phyloP scores from a whole-genome alignment of 78 protist species.

The Dictyostelium firmibasis region DNA sequence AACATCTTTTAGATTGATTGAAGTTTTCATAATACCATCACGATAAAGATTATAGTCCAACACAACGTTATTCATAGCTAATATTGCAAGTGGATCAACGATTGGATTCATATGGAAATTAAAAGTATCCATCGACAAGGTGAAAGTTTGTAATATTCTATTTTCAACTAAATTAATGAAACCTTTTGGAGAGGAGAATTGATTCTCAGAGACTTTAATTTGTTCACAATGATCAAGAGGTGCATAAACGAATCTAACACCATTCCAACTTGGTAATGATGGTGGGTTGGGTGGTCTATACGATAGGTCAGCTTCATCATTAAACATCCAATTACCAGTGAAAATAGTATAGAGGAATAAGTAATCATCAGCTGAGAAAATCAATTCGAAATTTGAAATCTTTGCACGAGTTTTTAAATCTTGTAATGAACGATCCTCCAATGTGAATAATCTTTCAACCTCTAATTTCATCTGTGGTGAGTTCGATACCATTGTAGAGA shows the following conservation, averaged over 20 bases:
- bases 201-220: conserved; percentile 48
- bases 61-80: background rate
- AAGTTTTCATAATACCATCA: conserved; percentile 2
- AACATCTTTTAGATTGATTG: background rate
- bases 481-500: background rate
- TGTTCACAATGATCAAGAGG: conserved; percentile 27
- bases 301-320: background rate
- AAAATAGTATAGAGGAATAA: conserved; percentile 33
- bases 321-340: conserved; percentile 63
- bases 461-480: background rate
- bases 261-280: background rate
- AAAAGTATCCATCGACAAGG: background rate
- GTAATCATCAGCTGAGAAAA: conserved; percentile 37
- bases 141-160: background rate
- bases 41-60: conserved; percentile 14
- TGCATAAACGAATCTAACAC: background rate
- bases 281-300: conserved; percentile 34
- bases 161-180: background rate
- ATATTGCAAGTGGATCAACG: conserved; percentile 12
- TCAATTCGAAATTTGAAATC: conserved; percentile 6
- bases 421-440: background rate
- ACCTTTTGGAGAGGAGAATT: conserved; percentile 22
- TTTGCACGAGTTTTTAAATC: conserved; percentile 2
- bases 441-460: conserved; percentile 32
- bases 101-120: conserved; percentile 27